Evolutionary conservation across 2,329 filamentous ascomycete genomes (phyloP), one percentile per base, ranked within the genome.

Genomic region (Fusarium albosuccineum): DNA sequence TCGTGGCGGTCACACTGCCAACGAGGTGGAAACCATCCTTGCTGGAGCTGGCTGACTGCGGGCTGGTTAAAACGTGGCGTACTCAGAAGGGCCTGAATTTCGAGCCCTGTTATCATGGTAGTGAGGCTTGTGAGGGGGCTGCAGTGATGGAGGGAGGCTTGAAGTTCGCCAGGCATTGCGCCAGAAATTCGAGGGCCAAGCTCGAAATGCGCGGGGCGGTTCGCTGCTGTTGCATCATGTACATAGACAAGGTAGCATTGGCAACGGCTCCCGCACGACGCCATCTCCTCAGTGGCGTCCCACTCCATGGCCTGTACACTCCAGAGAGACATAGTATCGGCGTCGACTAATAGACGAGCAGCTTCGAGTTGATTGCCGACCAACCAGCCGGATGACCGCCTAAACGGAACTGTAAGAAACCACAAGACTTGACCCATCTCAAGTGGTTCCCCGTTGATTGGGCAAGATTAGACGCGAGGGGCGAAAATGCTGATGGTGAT

Each of bases 1-100:
- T 50, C 57, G 57, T 72, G 70, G 71, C 70, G 69, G 70, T 67
- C 60, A 70, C 62, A 56, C 60, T 67, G 71, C 64, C 67, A 72
- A 60, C 64, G 64, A 68, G 66, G 70, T 71, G 70, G 70, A 72
- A 72, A 67, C 58, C 36, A 51, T 60, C 56, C 69, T 69, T 60
- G 58, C 59, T 53, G 39, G 34, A 58, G 44, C 56, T 53, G 57
- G 67, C 57, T 45, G 60, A 62, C 64, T 66, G 57, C 66, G 59
- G 70, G 57, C 62, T 54, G 60, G 46, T 56, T 46, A 72, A 68
- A 58, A 73, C 69, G 71, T 73, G 71, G 71, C 71, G 69, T 61
- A 46, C 54, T 60, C 53, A 66, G 67, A 73, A 71, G 62, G 56
- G 63, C 56, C 53, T 50, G 50, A 49, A 29, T 48, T n/a, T 53